Evolutionary conservation across 2,329 filamentous ascomycete species (phyloP), one percentile per base, ranked within the genome.

Genomic region (Phaeosphaeriaceae sp.): DNA sequence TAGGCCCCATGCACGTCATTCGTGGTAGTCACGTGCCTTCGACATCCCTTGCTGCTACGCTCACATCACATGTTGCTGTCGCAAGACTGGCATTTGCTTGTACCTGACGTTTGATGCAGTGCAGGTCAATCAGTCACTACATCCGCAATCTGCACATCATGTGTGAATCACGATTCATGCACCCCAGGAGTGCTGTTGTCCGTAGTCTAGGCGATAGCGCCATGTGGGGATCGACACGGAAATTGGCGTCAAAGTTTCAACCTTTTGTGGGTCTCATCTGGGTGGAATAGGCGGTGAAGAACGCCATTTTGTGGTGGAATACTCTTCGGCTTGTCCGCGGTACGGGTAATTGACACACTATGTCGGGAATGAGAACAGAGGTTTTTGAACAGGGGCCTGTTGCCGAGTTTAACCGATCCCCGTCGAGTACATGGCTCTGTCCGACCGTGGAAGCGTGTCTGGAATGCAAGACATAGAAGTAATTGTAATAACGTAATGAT

Each of bases 1-100:
- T 37, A 49, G 47, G 43, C 42, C 40, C 35, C 48, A 46, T 55
- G 51, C 54, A 55, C 46, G 51, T 60, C 56, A 53, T 49, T 16
- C 28, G 40, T 37, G 45, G 50, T 54, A 46, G 54, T 51, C 40
- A 46, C n/a, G n/a, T n/a, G 32, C 38, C 23, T 18, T n/a, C 34
- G 9, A 29, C n/a, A 15, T 26, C 39, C 35, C 30, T 33, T 16
- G 38, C 38, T n/a, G n/a, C 35, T 23, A 42, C 32, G 32, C 49
- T 6, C 46, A 45, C 43, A 21, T 26, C 28, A 52, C n/a, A n/a
- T n/a, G n/a, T n/a, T 56, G 49, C 52, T 58, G 59, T 56, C 53
- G 49, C 47, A 46, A 46, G 49, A 61, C 57, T 17, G 50, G 44
- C 21, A 48, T 54, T 51, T 55, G 45, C 43, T 46, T 41, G 37